phyloP scores from a whole-genome alignment of 768 basidiomycete species.

The Pleurotus tuber-regium region DNA sequence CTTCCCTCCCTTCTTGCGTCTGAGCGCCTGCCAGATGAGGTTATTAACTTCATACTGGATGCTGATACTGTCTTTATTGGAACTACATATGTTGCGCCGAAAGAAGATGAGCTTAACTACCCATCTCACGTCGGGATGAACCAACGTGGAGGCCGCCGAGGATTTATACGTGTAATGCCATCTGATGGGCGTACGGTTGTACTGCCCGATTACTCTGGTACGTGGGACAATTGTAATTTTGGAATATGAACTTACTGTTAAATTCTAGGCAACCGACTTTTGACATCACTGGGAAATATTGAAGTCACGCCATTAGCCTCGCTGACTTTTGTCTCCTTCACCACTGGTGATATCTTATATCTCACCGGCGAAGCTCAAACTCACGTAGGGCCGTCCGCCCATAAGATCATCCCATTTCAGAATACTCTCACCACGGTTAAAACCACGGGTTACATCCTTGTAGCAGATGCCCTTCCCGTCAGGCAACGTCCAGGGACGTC shows the following conservation, averaged over 20 bases:
- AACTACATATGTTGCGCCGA: constrained; percentile 42
- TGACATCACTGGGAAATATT: constrained; percentile 65
- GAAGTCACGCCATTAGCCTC: constrained; percentile 54
- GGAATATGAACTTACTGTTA: background rate
- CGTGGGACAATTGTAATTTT: constrained; percentile 12
- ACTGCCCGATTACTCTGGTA: constrained; percentile 61
- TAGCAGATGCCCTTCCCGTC: constrained; percentile 53
- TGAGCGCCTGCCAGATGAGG: constrained; percentile 47
- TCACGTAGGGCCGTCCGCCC: constrained; percentile 45
- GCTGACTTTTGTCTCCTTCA: constrained; percentile 54
- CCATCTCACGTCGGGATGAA: constrained; percentile 66
- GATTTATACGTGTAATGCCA: constrained; percentile 58
- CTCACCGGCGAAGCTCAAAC: constrained; percentile 56
- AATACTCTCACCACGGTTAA: constrained; percentile 46
- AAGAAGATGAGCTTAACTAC: constrained; percentile 34
- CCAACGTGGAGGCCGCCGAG: constrained; percentile 60
- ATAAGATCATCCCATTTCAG: constrained; percentile 52
- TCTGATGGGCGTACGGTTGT: constrained; percentile 53
- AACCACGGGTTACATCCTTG: constrained; percentile 51
- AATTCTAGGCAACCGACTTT: constrained; percentile 51
- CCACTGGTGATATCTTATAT: constrained; percentile 56
- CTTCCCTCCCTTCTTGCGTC: constrained; percentile 26
- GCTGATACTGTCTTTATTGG: constrained; percentile 58
- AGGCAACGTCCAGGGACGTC: constrained; percentile 33
- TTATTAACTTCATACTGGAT: constrained; percentile 43